Evolutionary conservation across 108 stramenopile species (phyloP), one percentile per base, ranked within the genome.

Genomic region (Nannochloropsis gaditana): DNA sequence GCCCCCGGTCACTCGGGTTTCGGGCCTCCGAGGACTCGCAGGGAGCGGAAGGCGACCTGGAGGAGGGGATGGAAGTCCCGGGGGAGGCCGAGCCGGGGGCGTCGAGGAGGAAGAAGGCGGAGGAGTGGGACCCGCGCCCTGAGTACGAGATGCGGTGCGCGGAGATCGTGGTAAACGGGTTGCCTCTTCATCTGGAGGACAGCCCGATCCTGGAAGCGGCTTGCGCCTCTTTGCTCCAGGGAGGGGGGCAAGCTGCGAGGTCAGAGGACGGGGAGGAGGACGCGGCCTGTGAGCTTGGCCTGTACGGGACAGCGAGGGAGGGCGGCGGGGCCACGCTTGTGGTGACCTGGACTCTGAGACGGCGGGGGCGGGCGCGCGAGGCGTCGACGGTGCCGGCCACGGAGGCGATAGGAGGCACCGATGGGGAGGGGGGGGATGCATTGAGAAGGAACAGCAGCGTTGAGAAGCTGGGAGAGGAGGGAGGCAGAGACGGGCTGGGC

Each of bases 291-390:
- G 59, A 15, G 59, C 59, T 73, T 73, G 59, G 59, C 19, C n/a
- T 73, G 59, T 73, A 73, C n/a, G 59, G 59, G n/a, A 73, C 59
- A n/a, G 59, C 59, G 59, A 73, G 59, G 59, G 59, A 73, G 15
- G 59, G 59, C 19, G 6, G 59, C n/a, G 59, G 59, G n/a, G 59
- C 19, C 19, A n/a, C 3, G 59, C n/a, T 73, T 15, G 59, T 73
- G 15, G 59, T 73, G 59, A n/a, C 59, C 59, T 73, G 59, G 59
- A n/a, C 59, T 3, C n/a, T 73, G 59, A 73, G 31, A 31, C 31
- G 1, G 1, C 31, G 31, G 31, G 31, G 31, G 31, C 31, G 31
- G 31, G 31, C 31, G 31, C 31, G 0, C 31, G 31, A 31, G 31
- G 31, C 31, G 31, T 31, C 31, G 31, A 31, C 31, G 31, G 31